phyloP scores from a whole-genome alignment of 1,284 basidiomycete species.

The Vanrija pseudolonga region DNA sequence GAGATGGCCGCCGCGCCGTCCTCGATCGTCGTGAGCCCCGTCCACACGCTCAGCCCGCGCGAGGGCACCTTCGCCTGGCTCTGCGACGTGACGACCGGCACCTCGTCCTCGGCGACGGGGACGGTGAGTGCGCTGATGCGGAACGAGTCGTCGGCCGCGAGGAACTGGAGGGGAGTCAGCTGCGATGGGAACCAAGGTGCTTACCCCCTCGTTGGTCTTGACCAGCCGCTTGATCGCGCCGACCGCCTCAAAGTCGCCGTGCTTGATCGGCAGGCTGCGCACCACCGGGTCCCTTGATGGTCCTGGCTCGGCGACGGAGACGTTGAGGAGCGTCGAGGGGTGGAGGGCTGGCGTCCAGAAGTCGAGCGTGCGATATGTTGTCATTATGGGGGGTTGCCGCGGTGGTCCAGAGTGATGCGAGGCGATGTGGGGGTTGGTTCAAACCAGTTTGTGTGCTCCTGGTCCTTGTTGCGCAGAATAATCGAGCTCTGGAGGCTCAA shows the following conservation, averaged over 20 bases:
- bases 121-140: constrained; percentile 31
- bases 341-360: constrained; percentile 45
- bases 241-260: constrained; percentile 32
- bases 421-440: background rate
- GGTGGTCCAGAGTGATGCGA: background rate
- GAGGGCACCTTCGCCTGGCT: constrained; percentile 2
- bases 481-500: background rate
- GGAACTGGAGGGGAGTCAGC: constrained; percentile 17
- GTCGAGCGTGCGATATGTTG: constrained; percentile 26
- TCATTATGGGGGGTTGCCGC: constrained; percentile 2
- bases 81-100: constrained; percentile 12
- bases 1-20: constrained; percentile 35
- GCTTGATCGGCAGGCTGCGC: constrained; percentile 38
- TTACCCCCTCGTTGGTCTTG: constrained; percentile 11
- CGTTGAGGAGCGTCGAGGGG: constrained; percentile 43
- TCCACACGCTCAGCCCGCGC: constrained; percentile 13
- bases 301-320: constrained; percentile 35
- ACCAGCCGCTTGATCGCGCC: constrained; percentile 37
- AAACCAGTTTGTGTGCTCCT: too few species aligned
- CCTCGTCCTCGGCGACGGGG: constrained; percentile 15
- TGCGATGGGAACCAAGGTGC: background rate
- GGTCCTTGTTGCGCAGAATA: background rate
- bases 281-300: constrained; percentile 37
- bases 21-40: constrained; percentile 7
- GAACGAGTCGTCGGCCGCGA: constrained; percentile 38